Evolutionary conservation across 306 rosid species (phyloP).

Genomic region (Arachis stenosperma): DNA sequence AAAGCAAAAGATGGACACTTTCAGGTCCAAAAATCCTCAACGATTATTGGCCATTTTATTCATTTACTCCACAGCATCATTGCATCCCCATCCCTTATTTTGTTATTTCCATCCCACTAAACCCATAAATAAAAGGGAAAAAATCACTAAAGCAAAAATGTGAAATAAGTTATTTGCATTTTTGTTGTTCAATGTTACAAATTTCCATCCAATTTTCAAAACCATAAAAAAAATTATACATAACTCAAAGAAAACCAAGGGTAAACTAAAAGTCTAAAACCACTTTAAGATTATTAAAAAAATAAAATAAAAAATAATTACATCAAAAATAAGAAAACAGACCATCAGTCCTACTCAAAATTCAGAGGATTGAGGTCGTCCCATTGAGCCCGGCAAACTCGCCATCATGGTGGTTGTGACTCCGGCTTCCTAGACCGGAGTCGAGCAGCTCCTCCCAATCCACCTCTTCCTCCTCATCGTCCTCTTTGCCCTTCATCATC

Average conservation of each 20-base stretch:
- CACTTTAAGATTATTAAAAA: neutral
- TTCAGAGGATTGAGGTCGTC: constrained; percentile 49
- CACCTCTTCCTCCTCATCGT: constrained; percentile 56
- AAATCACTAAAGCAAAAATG: neutral
- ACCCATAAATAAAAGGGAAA: neutral
- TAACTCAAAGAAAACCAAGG: neutral
- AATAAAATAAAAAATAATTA: neutral
- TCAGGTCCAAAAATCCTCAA: constrained; percentile 26
- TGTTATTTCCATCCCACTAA: neutral
- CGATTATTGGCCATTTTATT: constrained; percentile 31
- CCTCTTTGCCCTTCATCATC: constrained; percentile 53
- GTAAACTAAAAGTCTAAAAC: constrained; percentile 10
- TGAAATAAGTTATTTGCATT: constrained; percentile 2
- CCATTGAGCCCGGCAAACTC: constrained; percentile 34
- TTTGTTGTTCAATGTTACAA: neutral
- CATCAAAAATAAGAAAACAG: neutral
- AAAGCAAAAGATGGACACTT: constrained; percentile 39
- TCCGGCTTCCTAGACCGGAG: constrained; percentile 51
- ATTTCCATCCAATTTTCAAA: constrained; percentile 21
- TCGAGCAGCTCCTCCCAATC: constrained; percentile 84
- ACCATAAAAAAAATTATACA: constrained; percentile 13
- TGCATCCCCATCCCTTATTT: constrained; percentile 7
- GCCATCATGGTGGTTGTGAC: constrained; percentile 23
- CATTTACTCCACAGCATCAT: constrained; percentile 18
- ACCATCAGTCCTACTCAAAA: constrained; percentile 46